Conservation (phyloP, 176 grass and related monocot genomes). For the Poa annua region DNA sequence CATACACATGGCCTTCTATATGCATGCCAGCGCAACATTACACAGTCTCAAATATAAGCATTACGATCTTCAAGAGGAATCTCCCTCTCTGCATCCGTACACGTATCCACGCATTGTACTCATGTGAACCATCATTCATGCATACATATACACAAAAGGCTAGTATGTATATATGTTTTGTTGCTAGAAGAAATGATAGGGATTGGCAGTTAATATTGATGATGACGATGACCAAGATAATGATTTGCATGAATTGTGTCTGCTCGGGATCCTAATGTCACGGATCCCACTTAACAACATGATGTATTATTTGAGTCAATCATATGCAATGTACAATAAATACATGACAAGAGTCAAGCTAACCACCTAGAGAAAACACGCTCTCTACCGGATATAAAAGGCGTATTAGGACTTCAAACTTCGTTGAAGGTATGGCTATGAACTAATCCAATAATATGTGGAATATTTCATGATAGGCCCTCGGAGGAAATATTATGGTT, state of each 20-base stretch:
- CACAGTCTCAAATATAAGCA: background rate
- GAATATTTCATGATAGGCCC: background rate
- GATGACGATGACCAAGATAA: background rate
- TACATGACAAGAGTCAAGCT: background rate
- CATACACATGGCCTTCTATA: background rate
- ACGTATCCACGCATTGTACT: background rate
- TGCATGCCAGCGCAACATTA: background rate
- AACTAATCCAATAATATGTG: background rate
- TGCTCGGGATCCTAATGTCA: background rate
- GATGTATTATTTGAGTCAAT: conserved; percentile 3
- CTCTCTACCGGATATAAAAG: background rate
- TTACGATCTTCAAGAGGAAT: background rate
- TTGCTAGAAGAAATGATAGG: background rate
- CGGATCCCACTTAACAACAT: background rate
- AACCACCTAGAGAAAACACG: background rate
- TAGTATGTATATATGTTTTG: background rate
- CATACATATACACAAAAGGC: background rate
- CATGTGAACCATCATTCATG: background rate
- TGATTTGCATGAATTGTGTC: background rate
- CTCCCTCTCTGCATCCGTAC: background rate
- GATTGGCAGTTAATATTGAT: background rate
- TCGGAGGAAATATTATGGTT: background rate
- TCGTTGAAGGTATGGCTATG: background rate
- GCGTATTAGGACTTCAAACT: background rate
- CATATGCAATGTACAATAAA: background rate